These are phyloP conservation scores for Chondrostereum purpureum DNA, from an alignment of 1,284 basidiomycete species.

Conservation along the genomic window DNA sequence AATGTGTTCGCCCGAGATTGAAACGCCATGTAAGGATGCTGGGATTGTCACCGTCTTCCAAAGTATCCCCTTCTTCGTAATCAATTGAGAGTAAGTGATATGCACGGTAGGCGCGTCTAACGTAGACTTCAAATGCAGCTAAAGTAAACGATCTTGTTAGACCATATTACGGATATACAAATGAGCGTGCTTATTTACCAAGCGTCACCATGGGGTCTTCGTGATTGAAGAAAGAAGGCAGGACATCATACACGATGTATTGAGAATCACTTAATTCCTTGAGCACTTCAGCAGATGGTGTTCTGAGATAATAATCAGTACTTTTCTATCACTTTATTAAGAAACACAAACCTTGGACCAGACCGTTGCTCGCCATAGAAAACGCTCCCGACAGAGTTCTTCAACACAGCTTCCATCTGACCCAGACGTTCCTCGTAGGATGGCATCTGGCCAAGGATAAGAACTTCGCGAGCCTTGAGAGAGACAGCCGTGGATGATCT, in stretches of 20 bases:
- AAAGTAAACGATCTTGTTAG: constrained; percentile 10
- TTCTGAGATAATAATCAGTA: constrained; percentile 32
- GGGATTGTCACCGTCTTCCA: constrained; percentile 75
- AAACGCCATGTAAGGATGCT: constrained; percentile 88
- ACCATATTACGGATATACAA: constrained; percentile 2
- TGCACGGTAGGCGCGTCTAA: constrained; percentile 92
- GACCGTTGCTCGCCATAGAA: constrained; percentile 85
- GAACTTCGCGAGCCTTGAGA: constrained; percentile 94
- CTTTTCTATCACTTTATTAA: not conserved
- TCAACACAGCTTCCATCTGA: constrained; percentile 94
- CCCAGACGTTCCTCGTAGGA: constrained; percentile 90
- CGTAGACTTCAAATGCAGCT: constrained; percentile 96
- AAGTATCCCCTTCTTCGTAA: constrained; percentile 82
- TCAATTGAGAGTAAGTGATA: constrained; percentile 91
- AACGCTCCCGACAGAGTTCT: constrained; percentile 78
- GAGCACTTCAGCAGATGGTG: constrained; percentile 81
- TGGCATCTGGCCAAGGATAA: constrained; percentile 94
- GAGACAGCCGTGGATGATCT: constrained; percentile 85
- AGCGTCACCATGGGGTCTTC: constrained; percentile 80
- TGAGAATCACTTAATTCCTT: constrained; percentile 94
- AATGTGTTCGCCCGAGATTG: constrained; percentile 81
- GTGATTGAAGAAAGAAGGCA: constrained; percentile 93
- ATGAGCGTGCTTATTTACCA: constrained; percentile 40
- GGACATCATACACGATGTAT: constrained; percentile 96
- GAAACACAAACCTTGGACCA: constrained; percentile 44